Base-by-base conservation (phyloP, 2,329 filamentous ascomycete species). In the Akanthomyces lecanii region DNA sequence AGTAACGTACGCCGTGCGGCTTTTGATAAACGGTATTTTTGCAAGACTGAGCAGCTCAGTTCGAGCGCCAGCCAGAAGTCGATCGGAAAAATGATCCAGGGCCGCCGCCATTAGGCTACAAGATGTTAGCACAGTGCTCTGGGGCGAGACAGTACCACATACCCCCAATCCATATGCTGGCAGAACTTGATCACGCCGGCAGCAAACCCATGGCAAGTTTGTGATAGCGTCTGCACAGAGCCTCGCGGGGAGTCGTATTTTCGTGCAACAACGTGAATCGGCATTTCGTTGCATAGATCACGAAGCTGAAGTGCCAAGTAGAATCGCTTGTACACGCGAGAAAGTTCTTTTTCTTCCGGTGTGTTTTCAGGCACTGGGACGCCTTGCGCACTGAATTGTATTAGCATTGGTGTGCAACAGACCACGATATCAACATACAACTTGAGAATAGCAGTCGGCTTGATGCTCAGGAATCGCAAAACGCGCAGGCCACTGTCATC, bases 161-260 rank as follows among this genome's bases (percentile, higher is more conserved):
- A 83, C 81, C 83, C 84, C 88, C 89, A 92, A 2, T 82, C 85
- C 89, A 93, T 91, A 21, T 85, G 82, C 67, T 91, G 82, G 70
- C 89, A 92, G 70, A 92, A 92, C 67, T 90, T 91, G 64, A 92
- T 85, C 80, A 92, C 91, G 4, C 89, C 89, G 2, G 88, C 88
- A 4, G 89, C 90, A 69, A 92, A 93, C 0, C 90, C 90, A 66
- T 91, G 86, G 67, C 89, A 92, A 1, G 87, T 89, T 68, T 91
- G 89, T 2, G 89, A 85, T 1, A 92, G 78, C 23, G 81, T 89
- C 73, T 93, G 90, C 12, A 92, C 85, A 5, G 83, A 81, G 1
- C 89, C 90, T 23, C 90, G 83, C 10, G 89, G 85, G 64, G 86
- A 85, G 65, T 85, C 83, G 71, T 91, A 93, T 70, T 90, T 91